Evolutionary conservation across 306 rosid genomes (phyloP), one percentile per base, ranked within the genome.

Genomic region (Castanopsis chinensis): DNA sequence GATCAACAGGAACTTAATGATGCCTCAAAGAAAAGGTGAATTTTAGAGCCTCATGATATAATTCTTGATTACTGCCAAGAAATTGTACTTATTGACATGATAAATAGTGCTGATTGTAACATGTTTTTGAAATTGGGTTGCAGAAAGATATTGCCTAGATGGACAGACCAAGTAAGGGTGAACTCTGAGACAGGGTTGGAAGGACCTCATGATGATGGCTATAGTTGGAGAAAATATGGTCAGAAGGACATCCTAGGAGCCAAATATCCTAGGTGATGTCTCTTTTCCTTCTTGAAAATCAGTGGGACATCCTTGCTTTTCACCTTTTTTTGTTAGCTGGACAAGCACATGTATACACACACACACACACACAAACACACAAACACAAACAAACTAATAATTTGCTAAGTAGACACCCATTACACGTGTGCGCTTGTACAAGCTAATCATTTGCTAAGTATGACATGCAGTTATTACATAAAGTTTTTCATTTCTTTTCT

Each of bases 191-290:
- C 75, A 53, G 91, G 91, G 59, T 55, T 89, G 35, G 98, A 91
- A 81, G 93, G 92, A 51, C 81, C 95, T 58, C 87, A 79, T 0
- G 90, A 86, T 25, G 98, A 93, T 69, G 98, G 97, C 69, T 87
- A 74, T 60, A 83, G 84, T 81, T 93, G 98, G 98, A 90, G 98
- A 90, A 93, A 93, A 83, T 93, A 93, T 41, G 98, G 98, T 59
- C 98, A 93, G 79, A 93, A 93, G 77, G 93, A 93, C 79, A 93
- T 93, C 78, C 91, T 93, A 2, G 91, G 93, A 70, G 82, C 97
- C 73, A 91, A 86, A 83, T 80, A 86, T 85, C 97, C 95, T 4
- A 91, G 98, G 98, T 94, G 80, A 80, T 65, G 17, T 33, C 11
- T 57, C 64, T 68, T 80, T 72, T n/a, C 14, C 51, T 23, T 27